Evolutionary conservation across 2,329 filamentous ascomycete genomes (phyloP), one percentile per base, ranked within the genome.

Genomic region (Ustilaginoidea virens): DNA sequence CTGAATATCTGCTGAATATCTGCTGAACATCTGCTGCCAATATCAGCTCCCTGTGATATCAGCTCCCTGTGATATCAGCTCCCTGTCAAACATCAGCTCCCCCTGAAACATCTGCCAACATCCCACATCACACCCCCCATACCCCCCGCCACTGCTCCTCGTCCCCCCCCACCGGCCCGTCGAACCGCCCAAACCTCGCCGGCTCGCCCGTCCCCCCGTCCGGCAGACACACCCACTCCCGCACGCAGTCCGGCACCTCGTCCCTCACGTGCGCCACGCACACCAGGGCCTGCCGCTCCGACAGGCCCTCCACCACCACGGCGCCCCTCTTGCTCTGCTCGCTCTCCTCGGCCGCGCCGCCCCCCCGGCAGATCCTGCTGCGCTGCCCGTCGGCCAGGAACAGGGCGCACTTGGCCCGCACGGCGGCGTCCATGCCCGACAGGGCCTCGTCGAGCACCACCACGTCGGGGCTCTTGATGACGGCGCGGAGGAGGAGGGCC

Each of bases 241-340:
- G 60, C 15, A 94, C 69, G 39, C 75, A 77, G 28, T 77, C 74
- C 0, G 90, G 90, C 7, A 96, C 80, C 52, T 98, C 90, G 43
- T 93, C 85, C 36, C 74, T 75, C 35, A 87, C 66, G 55, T 98
- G 90, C 36, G 83, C 90, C 34, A 96, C 87, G 38, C 86, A 83
- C n/a, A 96, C 67, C 30, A 98, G 56, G 1, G 85, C 85, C 53
- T 96, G 87, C 14, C 70, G 52, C 1, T 72, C 59, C 2, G 64
- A 63, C 32, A 94, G 52, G 0, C 83, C 83, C 1, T 44, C 46
- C 4, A 87, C 54, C 14, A 53, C 60, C 1, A 71, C 59, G 2
- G 48, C 45, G 0, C 58, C 66, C 16, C 6, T 11, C 10, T 27
- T 14, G 12, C 19, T 23, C 15, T 12, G 19, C 1, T 63, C 53